Percentiles rank a stretch among this genome's conserved stretches.
phyloP scores from a whole-genome alignment of 2,329 filamentous ascomycete species.

The Phialemoniopsis sp. region DNA sequence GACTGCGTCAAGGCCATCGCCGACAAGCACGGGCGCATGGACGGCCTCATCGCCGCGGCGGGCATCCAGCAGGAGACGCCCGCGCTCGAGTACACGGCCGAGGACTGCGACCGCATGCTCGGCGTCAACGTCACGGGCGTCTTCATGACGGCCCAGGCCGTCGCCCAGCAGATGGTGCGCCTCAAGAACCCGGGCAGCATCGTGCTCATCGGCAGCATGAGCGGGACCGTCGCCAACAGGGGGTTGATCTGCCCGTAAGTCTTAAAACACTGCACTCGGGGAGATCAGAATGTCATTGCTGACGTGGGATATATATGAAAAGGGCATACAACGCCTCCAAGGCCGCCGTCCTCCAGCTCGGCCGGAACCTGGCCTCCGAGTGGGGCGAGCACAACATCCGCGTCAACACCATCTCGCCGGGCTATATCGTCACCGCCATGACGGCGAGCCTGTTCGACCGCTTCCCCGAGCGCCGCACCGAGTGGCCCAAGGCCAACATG shows the following conservation, averaged over 20 bases:
- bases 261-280: no score
- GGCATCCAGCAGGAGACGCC: slow-evolving; percentile 79
- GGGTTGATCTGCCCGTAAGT: slow-evolving; percentile 56
- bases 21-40: slow-evolving; percentile 64
- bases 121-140: slow-evolving; percentile 83
- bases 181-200: slow-evolving; percentile 55
- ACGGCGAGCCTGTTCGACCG: slow-evolving; percentile 73
- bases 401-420: slow-evolving; percentile 77
- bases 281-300: no score
- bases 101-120: slow-evolving; percentile 74
- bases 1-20: slow-evolving; percentile 65
- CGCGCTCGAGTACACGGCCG: slow-evolving; percentile 74
- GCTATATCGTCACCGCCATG: slow-evolving; percentile 81
- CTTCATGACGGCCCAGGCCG: slow-evolving; percentile 82
- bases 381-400: slow-evolving; percentile 72
- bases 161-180: slow-evolving; percentile 71
- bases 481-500: slow-evolving; percentile 87
- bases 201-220: slow-evolving; percentile 68
- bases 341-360: slow-evolving; percentile 68
- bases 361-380: slow-evolving; percentile 65
- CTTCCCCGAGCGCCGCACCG: slow-evolving; percentile 61
- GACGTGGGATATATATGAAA: no score
- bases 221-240: slow-evolving; percentile 61
- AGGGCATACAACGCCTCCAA: slow-evolving; percentile 75
- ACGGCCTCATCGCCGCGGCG: slow-evolving; percentile 69